These are phyloP conservation scores for Sungouiella blattae DNA, from an alignment of 805 yeast species.

Conservation along the genomic window DNA sequence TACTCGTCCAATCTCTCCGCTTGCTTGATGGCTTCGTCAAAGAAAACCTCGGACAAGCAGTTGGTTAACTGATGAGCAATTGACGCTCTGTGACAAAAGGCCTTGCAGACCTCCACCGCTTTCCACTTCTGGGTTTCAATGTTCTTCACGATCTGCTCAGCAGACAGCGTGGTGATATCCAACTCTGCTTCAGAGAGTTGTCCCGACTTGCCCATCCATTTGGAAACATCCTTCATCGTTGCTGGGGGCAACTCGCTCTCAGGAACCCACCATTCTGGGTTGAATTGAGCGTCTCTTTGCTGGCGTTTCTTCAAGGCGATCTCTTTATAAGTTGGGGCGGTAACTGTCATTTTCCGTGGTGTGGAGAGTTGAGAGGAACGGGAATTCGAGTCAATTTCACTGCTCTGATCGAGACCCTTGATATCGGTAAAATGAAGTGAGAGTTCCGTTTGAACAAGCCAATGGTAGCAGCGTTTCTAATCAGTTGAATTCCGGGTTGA, in stretches of 20 bases:
- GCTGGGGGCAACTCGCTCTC: slow-evolving; percentile 27
- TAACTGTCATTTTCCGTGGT: background rate
- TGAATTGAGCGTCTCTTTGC: slow-evolving; percentile 41
- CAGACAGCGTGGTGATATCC: slow-evolving; percentile 37
- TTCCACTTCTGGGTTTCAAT: slow-evolving; percentile 29
- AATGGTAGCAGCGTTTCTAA: too few species aligned
- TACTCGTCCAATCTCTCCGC: slow-evolving; percentile 25
- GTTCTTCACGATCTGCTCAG: slow-evolving; percentile 22
- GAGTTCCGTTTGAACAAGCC: too few species aligned
- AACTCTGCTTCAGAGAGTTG: slow-evolving; percentile 30
- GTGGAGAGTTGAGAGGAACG: background rate
- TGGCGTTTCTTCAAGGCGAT: slow-evolving; percentile 41
- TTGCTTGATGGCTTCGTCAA: slow-evolving; percentile 23
- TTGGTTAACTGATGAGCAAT: slow-evolving; percentile 53
- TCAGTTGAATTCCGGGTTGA: too few species aligned
- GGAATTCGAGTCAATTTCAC: too few species aligned
- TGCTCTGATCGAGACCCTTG: too few species aligned
- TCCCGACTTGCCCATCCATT: slow-evolving; percentile 36
- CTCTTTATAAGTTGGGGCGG: slow-evolving; percentile 23
- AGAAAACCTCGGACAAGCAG: slow-evolving; percentile 36
- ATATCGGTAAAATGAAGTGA: too few species aligned
- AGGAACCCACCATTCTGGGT: slow-evolving; percentile 44
- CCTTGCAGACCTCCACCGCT: slow-evolving; percentile 45
- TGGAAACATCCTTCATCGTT: slow-evolving; percentile 33
- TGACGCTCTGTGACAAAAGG: slow-evolving; percentile 58